Evolutionary conservation across 192 early-diverging fungal genomes (phyloP).

Genomic region (Coemansia sp.): DNA sequence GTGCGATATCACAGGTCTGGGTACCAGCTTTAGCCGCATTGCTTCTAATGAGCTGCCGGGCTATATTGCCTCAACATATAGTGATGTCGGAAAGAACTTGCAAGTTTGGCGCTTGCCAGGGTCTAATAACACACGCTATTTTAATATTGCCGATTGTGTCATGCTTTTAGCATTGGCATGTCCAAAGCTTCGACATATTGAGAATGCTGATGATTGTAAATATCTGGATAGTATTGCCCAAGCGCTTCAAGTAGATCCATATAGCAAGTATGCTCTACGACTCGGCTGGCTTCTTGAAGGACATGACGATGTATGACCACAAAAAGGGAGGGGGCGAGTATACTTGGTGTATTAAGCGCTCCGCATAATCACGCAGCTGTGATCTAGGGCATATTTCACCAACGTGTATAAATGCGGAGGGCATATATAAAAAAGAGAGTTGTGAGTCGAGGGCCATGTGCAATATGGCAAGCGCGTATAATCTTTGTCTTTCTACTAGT

Average conservation of each 20-base stretch:
- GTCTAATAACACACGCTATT: not conserved
- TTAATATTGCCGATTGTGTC: not conserved
- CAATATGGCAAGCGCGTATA: too few relatives aligned
- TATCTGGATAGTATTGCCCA: not conserved
- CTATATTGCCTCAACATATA: not conserved
- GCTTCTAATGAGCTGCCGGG: not conserved
- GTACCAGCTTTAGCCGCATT: not conserved
- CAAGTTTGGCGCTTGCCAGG: not conserved
- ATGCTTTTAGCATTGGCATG: slow-evolving; percentile 3
- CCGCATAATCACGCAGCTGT: too few relatives aligned
- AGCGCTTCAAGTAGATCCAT: not conserved
- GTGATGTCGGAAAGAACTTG: not conserved
- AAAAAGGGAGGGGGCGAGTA: too few relatives aligned
- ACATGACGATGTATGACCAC: too few relatives aligned
- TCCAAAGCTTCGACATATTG: not conserved
- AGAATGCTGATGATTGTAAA: not conserved
- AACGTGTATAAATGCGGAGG: not conserved
- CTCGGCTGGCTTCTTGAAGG: not conserved
- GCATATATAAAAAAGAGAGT: not conserved
- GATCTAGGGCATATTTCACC: not conserved
- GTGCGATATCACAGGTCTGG: not conserved
- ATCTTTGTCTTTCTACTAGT: not conserved
- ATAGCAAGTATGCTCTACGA: not conserved
- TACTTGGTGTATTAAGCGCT: too few relatives aligned
- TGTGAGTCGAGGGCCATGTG: not conserved